Base-by-base conservation (phyloP, 1,284 basidiomycete species). In the Malassezia equina region DNA sequence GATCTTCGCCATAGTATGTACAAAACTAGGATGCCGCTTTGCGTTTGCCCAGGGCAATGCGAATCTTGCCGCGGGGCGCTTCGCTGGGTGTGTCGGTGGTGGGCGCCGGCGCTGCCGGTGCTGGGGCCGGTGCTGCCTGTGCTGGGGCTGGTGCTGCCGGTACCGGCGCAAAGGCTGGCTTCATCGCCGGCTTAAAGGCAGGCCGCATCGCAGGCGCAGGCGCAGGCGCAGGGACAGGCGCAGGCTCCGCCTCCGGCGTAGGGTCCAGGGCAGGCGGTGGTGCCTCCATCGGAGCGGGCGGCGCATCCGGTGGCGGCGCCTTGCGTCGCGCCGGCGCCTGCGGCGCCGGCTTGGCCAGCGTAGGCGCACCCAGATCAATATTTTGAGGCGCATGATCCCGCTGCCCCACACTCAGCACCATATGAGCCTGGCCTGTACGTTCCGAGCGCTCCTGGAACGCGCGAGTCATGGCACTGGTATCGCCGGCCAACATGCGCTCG, bases 321-420 rank as follows among this genome's bases (percentile, higher is more conserved):
- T 52, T 43, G 27, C 25, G 21, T 39, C 29, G 32, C n/a, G 27
- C 15, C 2, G 40, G 41, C 17, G 41, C 19, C 23, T 12, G 11
- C 4, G 27, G 43, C 27, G 29, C n/a, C 21, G 28, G 24, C 45
- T 48, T 32, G 12, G 32, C 46, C 1, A 36, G 27, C 13, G 31
- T 13, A 7, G 34, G 25, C 9, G 36, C 39, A 43, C 47, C 36
- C 48, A 71, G 44, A 42, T 66, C 66, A 21, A 65, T 55, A n/a
- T 71, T 64, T 49, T 67, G 64, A 13, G 71, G 71, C 23, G 69
- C 71, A 42, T 64, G 56, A 8, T 63, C 68, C 15, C 54, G 55
- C 33, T 55, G 61, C 1, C 70, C 71, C 4, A 74, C 70, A 44
- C 71, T 70, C 19, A 73, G 61, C 24, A 74, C 69, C 71, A 74